Evolutionary conservation across 2,329 filamentous ascomycete genomes (phyloP), one percentile per base, ranked within the genome.

Genomic region (Aspergillus sp.): DNA sequence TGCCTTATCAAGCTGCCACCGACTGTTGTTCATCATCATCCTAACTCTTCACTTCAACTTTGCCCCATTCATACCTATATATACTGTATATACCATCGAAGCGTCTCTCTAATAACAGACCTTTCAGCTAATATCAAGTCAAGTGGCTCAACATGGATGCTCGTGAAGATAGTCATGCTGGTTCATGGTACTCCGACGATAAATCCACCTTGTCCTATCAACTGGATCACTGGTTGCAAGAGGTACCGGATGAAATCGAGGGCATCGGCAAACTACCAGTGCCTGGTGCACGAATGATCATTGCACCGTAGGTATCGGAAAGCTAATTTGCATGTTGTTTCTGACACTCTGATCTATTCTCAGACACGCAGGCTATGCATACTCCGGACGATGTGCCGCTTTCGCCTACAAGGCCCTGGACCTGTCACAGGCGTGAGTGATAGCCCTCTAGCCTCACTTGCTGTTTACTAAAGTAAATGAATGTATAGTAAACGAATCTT

Each of bases 381-480:
- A 94, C 81, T 99, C 95, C 4, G 95, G 95, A 7, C 86, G 89
- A 41, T 94, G 92, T 67, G 95, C 95, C 47, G 95, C 93, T 47
- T 98, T 92, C 88, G 95, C 95, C 8, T 99, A 98, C 79, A 95
- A 91, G 77, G 85, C 86, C 6, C 87, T 96, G 53, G 92, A 98
- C 74, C 84, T 98, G 58, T 89, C 87, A 61, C 86, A 87, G 63
- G 89, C 88, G 85, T 89, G 76, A 74, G 84, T 75, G 55, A 21
- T 19, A 25, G 39, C 49, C 41, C 43, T 57, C 13, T 9, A 15
- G 21, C 23, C 8, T n/a, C 9, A n/a, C n/a, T 30, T 7, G 12
- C 8, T 30, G 12, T 32, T 6, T 5, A 19, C 28, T 21, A 12
- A 54, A 19, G 43, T 13, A 12, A 52, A 48, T 13, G 23, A 52